Evolutionary conservation across 129 eudicot species (phyloP), one percentile per base, ranked within the genome.

Genomic region (Daucus carota): DNA sequence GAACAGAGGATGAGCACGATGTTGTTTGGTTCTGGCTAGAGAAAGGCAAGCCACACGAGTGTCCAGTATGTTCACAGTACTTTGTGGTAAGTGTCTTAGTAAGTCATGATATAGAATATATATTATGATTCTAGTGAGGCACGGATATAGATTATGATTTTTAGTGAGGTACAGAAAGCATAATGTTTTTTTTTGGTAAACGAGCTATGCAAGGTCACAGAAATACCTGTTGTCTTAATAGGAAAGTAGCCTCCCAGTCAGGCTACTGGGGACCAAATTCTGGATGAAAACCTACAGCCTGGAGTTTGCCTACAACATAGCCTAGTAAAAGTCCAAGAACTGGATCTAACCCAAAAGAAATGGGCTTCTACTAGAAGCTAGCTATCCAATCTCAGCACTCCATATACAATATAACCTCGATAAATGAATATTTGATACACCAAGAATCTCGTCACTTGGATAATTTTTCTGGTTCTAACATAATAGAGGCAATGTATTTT

Each of bases 11-110:
- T 54, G 98, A 93, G 80, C 98, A 93, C 80, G 98, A 94, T 87
- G 97, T 94, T 75, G 96, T 94, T 76, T 94, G 98, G 98, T 94
- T 94, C 85, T 89, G 97, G 98, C 92, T 94, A 79, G 90, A 91
- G 96, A 94, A 94, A 85, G 97, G 86, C 43, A 82, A 94, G 80
- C 85, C 97, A 74, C 88, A 86, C 74, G 98, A 90, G 59, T 93
- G 98, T 82, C 98, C 98, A 73, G 98, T 94, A 34, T 94, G 98
- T 86, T 46, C 92, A n/a, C 98, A 94, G 88, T 83, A 91, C 80
- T 94, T 94, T 80, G 72, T 60, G 91, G 98, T 88, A 74, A 90
- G 92, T 90, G 62, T 42, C 9, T 43, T 5, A 18, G 41, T 48
- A 5, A 34, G 32, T 38, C 22, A 29, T n/a, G n/a, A n/a, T n/a